Percentiles rank a stretch among this genome's conserved stretches.
Conservation (phyloP, 345 rosid genomes). For the Ceriops tagal region DNA sequence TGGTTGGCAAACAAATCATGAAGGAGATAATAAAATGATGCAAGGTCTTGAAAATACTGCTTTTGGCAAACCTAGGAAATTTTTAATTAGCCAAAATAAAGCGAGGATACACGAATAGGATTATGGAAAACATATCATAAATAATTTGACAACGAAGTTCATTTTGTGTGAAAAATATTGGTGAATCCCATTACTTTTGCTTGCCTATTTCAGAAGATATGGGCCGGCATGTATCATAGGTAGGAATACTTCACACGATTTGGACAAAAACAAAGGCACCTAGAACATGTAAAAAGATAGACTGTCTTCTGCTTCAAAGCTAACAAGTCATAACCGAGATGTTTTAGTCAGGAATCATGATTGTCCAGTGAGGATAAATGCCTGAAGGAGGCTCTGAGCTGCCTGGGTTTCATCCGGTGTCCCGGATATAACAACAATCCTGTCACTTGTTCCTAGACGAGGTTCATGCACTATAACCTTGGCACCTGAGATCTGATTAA, state of each 20-base stretch:
- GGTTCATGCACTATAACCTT: conserved; percentile 84
- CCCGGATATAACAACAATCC: conserved; percentile 87
- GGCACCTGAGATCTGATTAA: conserved; percentile 92
- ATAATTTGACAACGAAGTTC: neutral
- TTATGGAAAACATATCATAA: neutral
- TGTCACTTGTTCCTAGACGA: conserved; percentile 63
- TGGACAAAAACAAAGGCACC: conserved; percentile 1
- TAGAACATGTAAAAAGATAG: neutral
- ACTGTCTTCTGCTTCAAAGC: conserved; percentile 3
- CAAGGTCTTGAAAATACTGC: neutral
- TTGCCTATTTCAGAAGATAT: neutral
- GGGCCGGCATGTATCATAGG: neutral
- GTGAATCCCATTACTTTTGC: neutral
- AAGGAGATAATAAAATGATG: neutral
- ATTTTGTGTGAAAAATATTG: neutral
- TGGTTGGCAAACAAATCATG: neutral
- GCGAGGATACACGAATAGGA: neutral
- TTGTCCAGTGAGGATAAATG: conserved; percentile 77
- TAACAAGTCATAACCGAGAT: conserved; percentile 5
- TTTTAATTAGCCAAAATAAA: neutral
- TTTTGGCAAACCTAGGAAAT: conserved; percentile 2
- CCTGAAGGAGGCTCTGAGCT: conserved; percentile 95
- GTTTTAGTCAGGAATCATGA: conserved; percentile 16
- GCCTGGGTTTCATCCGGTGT: conserved; percentile 92
- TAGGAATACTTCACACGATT: conserved; percentile 6